A percentile compares a stretch with the other conserved stretches of the same genome.
phyloP scores from a whole-genome alignment of 2,329 filamentous ascomycete species.

The Cercospora sesami region DNA sequence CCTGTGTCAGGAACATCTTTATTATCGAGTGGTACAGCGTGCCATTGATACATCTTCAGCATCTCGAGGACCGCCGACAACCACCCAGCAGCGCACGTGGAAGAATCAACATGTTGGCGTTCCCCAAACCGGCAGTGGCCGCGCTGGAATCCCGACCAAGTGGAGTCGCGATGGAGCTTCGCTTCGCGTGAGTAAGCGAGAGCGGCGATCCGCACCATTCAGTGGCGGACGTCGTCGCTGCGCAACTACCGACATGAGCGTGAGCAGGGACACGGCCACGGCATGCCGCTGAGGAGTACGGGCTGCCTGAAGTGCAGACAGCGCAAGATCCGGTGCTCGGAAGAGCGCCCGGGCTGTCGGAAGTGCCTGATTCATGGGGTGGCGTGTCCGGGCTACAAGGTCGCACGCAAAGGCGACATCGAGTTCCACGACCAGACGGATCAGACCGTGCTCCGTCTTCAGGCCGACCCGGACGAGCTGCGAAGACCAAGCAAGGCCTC shows the following conservation, averaged over 20 bases:
- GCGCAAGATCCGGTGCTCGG: conserved; percentile 36
- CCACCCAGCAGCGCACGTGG: background rate
- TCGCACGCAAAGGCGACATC: conserved; percentile 22
- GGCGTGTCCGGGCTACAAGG: conserved; percentile 33
- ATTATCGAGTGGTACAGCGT: too few species aligned
- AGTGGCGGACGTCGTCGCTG: background rate
- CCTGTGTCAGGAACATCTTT: too few species aligned
- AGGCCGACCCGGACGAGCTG: background rate
- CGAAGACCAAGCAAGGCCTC: background rate
- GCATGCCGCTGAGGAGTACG: conserved; percentile 25
- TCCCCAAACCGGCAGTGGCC: background rate
- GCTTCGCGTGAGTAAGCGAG: background rate
- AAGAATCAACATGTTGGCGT: background rate
- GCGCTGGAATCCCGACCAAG: background rate
- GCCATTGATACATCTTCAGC: background rate
- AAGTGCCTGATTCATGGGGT: conserved; percentile 34
- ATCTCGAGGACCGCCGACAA: background rate
- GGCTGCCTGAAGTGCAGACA: conserved; percentile 36
- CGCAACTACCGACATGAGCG: background rate
- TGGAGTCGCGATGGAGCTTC: background rate
- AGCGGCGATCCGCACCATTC: background rate
- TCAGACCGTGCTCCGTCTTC: conserved; percentile 19
- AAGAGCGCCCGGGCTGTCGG: conserved; percentile 31
- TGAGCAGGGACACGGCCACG: background rate
- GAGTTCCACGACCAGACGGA: conserved; percentile 34